A percentile compares a stretch with the other conserved stretches of the same genome.
Conservation (phyloP, 2,329 filamentous ascomycete genomes). For the Aspergillus sp. region DNA sequence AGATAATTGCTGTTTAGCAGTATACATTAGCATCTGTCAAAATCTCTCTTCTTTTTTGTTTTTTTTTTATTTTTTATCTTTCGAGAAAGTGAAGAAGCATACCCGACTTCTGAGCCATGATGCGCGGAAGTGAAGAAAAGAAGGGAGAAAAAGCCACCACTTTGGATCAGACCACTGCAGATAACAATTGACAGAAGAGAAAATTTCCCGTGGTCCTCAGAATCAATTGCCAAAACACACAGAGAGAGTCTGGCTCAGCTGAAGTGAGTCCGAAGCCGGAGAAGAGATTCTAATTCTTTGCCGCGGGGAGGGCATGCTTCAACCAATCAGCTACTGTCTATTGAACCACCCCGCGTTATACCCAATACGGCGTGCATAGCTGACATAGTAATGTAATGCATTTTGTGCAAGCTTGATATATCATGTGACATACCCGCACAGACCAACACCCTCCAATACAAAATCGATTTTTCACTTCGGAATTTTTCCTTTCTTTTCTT, state of each 20-base stretch:
- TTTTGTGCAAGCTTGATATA: background rate
- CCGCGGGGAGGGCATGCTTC: background rate
- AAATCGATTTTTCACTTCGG: conserved; percentile 8
- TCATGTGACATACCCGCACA: background rate
- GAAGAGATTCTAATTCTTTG: background rate
- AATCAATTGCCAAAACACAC: background rate
- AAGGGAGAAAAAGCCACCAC: conserved; percentile 1
- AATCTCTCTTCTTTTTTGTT: background rate
- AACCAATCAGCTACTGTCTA: background rate
- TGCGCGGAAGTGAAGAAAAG: background rate
- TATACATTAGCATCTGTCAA: background rate
- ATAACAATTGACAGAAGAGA: background rate
- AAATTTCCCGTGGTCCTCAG: background rate
- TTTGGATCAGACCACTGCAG: background rate
- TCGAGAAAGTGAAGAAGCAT: background rate
- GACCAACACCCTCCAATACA: conserved; percentile 2
- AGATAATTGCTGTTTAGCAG: conserved; percentile 66
- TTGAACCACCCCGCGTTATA: background rate
- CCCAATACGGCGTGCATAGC: background rate
- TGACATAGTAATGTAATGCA: background rate
- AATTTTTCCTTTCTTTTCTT: conserved; percentile 23
- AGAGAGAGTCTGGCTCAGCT: background rate
- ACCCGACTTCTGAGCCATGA: conserved; percentile 1
- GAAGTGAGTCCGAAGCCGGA: background rate
- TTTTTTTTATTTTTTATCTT: too few relatives aligned